phyloP scores from a whole-genome alignment of 2,329 filamentous ascomycete species.

The Aurifilum marmelostoma region DNA sequence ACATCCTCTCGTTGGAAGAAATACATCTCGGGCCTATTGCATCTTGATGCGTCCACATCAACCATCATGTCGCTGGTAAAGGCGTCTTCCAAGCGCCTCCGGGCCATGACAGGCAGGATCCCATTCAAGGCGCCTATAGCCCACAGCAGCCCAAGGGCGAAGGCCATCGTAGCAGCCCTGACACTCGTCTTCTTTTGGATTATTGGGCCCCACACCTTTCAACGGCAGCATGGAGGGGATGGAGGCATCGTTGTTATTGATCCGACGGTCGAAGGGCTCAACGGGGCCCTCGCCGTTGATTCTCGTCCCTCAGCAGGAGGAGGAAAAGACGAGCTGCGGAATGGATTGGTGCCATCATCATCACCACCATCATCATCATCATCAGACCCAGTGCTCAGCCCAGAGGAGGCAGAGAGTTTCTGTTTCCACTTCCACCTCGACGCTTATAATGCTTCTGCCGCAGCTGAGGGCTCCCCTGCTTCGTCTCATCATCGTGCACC shows the following conservation, averaged over 20 bases:
- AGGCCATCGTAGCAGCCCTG: conserved; percentile 11
- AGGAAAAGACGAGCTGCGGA: neutral
- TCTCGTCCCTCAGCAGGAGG: neutral
- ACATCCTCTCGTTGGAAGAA: neutral
- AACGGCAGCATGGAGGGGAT: neutral
- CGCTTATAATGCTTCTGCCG: conserved; percentile 12
- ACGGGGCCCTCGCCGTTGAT: neutral
- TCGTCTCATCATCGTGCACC: neutral
- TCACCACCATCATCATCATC: neutral
- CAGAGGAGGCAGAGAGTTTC: conserved; percentile 9
- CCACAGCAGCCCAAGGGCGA: conserved; percentile 21
- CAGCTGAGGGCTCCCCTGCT: neutral
- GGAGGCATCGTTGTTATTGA: neutral
- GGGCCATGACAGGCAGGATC: conserved; percentile 8
- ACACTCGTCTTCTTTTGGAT: conserved; percentile 23
- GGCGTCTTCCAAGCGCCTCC: neutral
- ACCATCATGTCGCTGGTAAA: conserved; percentile 14
- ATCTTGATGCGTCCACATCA: neutral
- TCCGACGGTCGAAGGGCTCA: neutral
- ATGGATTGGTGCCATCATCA: neutral
- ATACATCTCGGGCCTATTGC: neutral
- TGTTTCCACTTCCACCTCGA: conserved; percentile 25
- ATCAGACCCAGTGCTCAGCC: conserved; percentile 1
- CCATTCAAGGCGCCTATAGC: conserved; percentile 19
- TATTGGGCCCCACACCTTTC: conserved; percentile 18